A percentile compares a stretch with the other conserved stretches of the same genome.
phyloP scores from a whole-genome alignment of 805 yeast species.

The Crinitomyces ghanaensis region DNA sequence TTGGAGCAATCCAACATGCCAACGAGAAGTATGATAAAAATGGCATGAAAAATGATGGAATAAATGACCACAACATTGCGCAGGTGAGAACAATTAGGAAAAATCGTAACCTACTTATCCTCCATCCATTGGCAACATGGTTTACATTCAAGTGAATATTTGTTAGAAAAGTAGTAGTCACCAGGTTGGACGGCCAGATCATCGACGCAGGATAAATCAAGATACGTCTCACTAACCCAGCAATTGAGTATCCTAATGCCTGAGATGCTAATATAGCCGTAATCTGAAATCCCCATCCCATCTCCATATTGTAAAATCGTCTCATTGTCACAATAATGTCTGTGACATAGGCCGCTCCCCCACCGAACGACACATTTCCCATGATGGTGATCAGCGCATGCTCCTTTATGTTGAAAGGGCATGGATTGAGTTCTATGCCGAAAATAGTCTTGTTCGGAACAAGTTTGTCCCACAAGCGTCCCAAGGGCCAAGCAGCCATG shows the following conservation, averaged over 20 bases:
- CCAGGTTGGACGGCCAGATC: slow-evolving; percentile 62
- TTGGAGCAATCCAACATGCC: slow-evolving; percentile 54
- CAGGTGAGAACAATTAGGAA: slow-evolving; percentile 32
- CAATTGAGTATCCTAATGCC: slow-evolving; percentile 54
- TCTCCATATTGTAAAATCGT: slow-evolving; percentile 33
- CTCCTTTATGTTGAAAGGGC: slow-evolving; percentile 53
- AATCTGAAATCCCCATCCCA: slow-evolving; percentile 45
- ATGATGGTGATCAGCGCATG: slow-evolving; percentile 46
- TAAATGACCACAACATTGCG: slow-evolving; percentile 43
- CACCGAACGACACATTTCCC: slow-evolving; percentile 35
- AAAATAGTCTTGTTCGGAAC: slow-evolving; percentile 26
- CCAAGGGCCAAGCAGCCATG: slow-evolving; percentile 55
- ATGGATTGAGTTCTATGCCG: slow-evolving; percentile 40
- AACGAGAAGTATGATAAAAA: slow-evolving; percentile 48
- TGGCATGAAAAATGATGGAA: slow-evolving; percentile 49
- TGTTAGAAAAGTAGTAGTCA: slow-evolving; percentile 45
- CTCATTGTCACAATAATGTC: slow-evolving; percentile 44
- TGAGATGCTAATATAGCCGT: slow-evolving; percentile 46
- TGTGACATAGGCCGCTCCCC: slow-evolving; percentile 43
- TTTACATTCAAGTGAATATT: slow-evolving; percentile 39
- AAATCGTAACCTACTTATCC: slow-evolving; percentile 39
- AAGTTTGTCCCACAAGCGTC: slow-evolving; percentile 35
- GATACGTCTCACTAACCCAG: slow-evolving; percentile 49
- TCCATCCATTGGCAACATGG: slow-evolving; percentile 52
- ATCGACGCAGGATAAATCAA: slow-evolving; percentile 54